Conservation (phyloP, 192 early-diverging fungal species). For the Coemansia sp. region DNA sequence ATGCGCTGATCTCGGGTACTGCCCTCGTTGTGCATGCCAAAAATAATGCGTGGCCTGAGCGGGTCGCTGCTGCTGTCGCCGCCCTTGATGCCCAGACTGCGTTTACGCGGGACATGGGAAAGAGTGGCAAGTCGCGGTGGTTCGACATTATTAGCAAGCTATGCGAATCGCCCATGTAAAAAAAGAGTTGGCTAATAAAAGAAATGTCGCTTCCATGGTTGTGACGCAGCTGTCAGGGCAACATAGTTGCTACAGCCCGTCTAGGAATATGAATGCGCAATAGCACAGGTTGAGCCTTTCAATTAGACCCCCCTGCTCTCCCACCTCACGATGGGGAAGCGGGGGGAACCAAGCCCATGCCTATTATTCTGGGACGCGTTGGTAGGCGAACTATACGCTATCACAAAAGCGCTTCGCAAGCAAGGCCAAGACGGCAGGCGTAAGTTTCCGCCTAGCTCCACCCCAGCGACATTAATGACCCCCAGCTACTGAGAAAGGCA, state of each 20-base stretch:
- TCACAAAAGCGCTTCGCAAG: conserved; percentile 19
- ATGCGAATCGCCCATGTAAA: conserved; percentile 6
- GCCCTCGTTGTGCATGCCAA: conserved; percentile 13
- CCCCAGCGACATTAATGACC: neutral
- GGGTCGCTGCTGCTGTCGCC: conserved; percentile 13
- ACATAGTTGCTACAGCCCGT: conserved; percentile 42
- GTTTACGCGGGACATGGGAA: conserved; percentile 50
- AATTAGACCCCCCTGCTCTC: neutral
- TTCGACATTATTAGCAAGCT: conserved; percentile 30
- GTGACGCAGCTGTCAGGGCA: conserved; percentile 45
- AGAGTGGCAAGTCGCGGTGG: conserved; percentile 46
- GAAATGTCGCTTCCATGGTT: conserved; percentile 43
- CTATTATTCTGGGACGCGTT: conserved; percentile 49
- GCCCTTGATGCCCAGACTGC: conserved; percentile 31
- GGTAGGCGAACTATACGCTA: conserved; percentile 44
- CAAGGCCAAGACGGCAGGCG: conserved; percentile 21
- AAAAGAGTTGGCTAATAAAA: neutral
- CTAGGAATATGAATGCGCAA: conserved; percentile 52
- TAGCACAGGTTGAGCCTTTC: conserved; percentile 18
- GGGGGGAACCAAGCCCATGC: conserved; percentile 14
- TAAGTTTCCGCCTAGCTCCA: neutral
- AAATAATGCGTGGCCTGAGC: conserved; percentile 8
- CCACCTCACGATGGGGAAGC: neutral
- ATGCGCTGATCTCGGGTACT: conserved; percentile 28
- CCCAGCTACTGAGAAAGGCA: neutral